phyloP scores from a whole-genome alignment of 371 early-diverging fungal species.

The Mucor saturninus region DNA sequence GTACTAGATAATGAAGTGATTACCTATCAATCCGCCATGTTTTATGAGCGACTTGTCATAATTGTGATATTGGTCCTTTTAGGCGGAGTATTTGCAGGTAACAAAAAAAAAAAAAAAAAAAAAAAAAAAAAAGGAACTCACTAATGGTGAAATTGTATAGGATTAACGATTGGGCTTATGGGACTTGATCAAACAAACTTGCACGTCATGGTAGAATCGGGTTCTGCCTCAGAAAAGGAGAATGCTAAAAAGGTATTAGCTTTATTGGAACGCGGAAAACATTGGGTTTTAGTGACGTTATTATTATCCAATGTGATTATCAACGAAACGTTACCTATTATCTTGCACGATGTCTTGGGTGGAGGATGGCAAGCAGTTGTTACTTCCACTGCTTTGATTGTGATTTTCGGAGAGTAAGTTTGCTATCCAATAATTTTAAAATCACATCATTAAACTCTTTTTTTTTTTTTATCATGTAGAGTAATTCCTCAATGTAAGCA shows the following conservation, averaged over 20 bases:
- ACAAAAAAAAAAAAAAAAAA: not conserved
- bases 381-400: constrained; percentile 85
- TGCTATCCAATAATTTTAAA: not conserved
- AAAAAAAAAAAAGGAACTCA: not conserved
- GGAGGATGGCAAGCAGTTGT: constrained; percentile 88
- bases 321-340: constrained; percentile 94
- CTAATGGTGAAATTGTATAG: constrained; percentile 33
- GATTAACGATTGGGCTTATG: constrained; percentile 86
- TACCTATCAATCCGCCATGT: constrained; percentile 30
- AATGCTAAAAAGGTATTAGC: constrained; percentile 74
- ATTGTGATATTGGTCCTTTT: constrained; percentile 62
- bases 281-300: constrained; percentile 88
- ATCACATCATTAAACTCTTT: not conserved
- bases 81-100: constrained; percentile 80
- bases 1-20: constrained; percentile 8
- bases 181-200: constrained; percentile 73
- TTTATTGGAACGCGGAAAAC: constrained; percentile 73
- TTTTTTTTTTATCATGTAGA: constrained; percentile 50
- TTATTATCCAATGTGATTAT: constrained; percentile 90
- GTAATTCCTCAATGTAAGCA: constrained; percentile 42
- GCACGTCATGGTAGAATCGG: constrained; percentile 73
- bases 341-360: constrained; percentile 78
- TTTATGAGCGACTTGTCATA: constrained; percentile 48
- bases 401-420: constrained; percentile 91
- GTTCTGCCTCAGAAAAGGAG: constrained; percentile 61